Conservation (phyloP, 495 filamentous ascomycete genomes). For the Cryomyces antarcticus region DNA sequence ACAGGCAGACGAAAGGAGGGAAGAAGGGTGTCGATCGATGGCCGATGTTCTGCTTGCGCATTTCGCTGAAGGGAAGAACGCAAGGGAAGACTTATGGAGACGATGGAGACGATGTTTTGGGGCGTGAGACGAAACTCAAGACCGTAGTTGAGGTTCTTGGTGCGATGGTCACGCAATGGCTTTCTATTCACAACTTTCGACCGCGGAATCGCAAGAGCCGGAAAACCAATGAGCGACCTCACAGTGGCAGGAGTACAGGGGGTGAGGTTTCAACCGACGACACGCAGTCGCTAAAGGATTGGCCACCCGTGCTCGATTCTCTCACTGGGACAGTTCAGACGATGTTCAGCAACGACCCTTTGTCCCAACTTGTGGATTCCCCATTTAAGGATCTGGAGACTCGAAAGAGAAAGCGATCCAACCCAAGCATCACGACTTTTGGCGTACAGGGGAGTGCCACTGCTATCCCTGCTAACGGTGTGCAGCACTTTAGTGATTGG, state of each 20-base stretch:
- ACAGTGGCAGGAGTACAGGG: too few species aligned
- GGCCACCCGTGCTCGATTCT: too few species aligned
- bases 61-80: conserved; percentile 19
- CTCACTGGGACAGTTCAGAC: too few species aligned
- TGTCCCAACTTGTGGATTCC: too few species aligned
- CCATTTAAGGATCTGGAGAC: too few species aligned
- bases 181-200: conserved; percentile 16
- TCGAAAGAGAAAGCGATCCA: too few species aligned
- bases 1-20: conserved; percentile 31
- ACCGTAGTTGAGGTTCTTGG: conserved; percentile 12
- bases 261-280: too few species aligned
- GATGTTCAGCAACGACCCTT: too few species aligned
- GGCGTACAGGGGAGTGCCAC: too few species aligned
- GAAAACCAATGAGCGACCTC: too few species aligned
- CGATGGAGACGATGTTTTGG: conserved; percentile 7
- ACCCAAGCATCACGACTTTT: too few species aligned
- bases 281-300: too few species aligned
- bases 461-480: background rate
- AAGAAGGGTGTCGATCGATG: conserved; percentile 57
- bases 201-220: conserved; percentile 6
- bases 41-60: conserved; percentile 77
- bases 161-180: conserved; percentile 19
- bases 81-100: background rate
- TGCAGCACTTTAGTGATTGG: conserved; percentile 37
- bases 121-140: conserved; percentile 23